Evolutionary conservation across 345 rosid genomes (phyloP).

Genomic region (Eucalyptus coolabah): DNA sequence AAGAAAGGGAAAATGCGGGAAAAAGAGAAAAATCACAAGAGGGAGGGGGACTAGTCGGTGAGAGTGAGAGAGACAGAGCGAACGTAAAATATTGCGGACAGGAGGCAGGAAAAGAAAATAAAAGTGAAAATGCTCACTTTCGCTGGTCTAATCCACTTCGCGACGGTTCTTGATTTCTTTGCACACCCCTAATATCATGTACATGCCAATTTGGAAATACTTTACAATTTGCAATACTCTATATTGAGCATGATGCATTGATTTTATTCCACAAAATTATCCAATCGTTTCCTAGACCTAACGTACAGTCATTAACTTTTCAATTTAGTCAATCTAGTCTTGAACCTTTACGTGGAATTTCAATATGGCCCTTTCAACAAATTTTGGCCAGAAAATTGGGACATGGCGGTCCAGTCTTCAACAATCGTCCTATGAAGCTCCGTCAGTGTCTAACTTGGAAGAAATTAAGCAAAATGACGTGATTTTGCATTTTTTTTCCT

Average conservation of each 20-base stretch:
- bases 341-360: too few species aligned
- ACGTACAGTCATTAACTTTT: too few species aligned
- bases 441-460: too few species aligned
- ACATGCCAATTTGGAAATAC: background rate
- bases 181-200: accelerated
- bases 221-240: too few species aligned
- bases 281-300: accelerated
- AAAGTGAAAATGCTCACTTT: background rate
- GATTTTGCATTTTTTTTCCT: too few species aligned
- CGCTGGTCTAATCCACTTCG: accelerated
- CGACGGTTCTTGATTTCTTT: accelerated
- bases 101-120: background rate
- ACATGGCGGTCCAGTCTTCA: too few species aligned
- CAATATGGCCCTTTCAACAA: accelerated
- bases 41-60: background rate
- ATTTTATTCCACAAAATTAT: too few species aligned
- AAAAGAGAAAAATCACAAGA: background rate
- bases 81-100: background rate
- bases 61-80: background rate
- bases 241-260: too few species aligned
- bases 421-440: too few species aligned
- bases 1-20: background rate
- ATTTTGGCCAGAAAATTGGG: too few species aligned
- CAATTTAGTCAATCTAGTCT: too few species aligned
- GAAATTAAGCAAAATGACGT: too few species aligned